Evolutionary conservation across 371 early-diverging fungal genomes (phyloP).

Genomic region (Mortierella sp.): DNA sequence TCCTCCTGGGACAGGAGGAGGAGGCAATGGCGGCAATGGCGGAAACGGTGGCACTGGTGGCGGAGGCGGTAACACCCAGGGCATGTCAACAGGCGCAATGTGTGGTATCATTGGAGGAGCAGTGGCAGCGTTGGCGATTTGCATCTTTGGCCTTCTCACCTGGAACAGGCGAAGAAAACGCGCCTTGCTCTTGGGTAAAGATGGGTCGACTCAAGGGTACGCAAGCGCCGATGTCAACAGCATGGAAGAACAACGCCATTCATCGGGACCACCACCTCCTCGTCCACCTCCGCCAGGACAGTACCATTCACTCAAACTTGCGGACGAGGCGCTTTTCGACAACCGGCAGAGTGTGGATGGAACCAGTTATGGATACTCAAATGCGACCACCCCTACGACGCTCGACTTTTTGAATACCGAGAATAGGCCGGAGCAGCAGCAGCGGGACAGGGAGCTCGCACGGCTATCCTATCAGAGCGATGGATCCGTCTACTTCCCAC

Average conservation of each 20-base stretch:
- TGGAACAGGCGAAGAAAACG: slow-evolving; percentile 16
- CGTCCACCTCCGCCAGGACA: slow-evolving; percentile 11
- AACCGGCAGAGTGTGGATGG: slow-evolving; percentile 10
- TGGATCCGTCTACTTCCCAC: slow-evolving; percentile 28
- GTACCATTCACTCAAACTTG: slow-evolving; percentile 8
- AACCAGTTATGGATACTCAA: slow-evolving; percentile 14
- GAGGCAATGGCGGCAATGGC: neutral
- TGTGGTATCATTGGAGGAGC: slow-evolving; percentile 33
- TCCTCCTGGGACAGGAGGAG: neutral
- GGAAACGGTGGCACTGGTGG: neutral
- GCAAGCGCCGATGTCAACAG: neutral
- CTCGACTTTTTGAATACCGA: slow-evolving; percentile 29
- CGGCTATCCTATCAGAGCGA: slow-evolving; percentile 32
- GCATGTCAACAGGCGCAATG: slow-evolving; percentile 29
- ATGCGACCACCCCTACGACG: slow-evolving; percentile 27
- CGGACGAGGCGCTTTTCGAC: slow-evolving; percentile 4
- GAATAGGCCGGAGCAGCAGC: neutral
- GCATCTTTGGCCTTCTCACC: neutral
- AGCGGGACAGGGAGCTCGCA: neutral
- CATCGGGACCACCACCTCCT: neutral
- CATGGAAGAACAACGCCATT: neutral
- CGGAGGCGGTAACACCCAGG: neutral
- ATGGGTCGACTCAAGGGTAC: neutral
- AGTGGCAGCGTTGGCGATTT: neutral
- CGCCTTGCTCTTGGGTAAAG: neutral